A percentile compares a stretch with the other conserved stretches of the same genome.
phyloP scores from a whole-genome alignment of 1,284 basidiomycete species.

The Pascua guehoae region DNA sequence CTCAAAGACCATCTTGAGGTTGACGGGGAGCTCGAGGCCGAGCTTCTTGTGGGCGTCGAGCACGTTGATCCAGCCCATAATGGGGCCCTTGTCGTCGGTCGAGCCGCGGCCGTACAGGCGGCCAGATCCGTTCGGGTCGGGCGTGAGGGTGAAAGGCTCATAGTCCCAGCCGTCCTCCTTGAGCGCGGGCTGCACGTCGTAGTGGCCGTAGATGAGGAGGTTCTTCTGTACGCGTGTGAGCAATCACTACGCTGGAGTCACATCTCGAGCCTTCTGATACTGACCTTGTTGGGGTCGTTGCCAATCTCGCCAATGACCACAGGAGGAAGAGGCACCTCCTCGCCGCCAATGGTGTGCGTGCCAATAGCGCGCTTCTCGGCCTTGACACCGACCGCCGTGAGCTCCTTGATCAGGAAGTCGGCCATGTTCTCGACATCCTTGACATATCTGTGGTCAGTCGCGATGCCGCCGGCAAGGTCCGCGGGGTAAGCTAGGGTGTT shows the following conservation, averaged over 20 bases:
- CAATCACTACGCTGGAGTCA: neutral
- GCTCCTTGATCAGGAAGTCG: slow-evolving; percentile 68
- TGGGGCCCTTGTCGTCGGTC: slow-evolving; percentile 88
- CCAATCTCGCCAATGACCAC: slow-evolving; percentile 83
- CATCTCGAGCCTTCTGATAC: neutral
- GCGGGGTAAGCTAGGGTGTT: no score
- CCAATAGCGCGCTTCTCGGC: slow-evolving; percentile 74
- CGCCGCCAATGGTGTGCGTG: slow-evolving; percentile 72
- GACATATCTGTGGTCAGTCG: slow-evolving; percentile 56
- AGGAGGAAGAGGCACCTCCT: slow-evolving; percentile 73
- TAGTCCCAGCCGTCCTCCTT: slow-evolving; percentile 87
- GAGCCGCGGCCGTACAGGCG: slow-evolving; percentile 81
- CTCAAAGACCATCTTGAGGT: slow-evolving; percentile 91
- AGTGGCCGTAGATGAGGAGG: slow-evolving; percentile 86
- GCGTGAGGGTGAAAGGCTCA: slow-evolving; percentile 79
- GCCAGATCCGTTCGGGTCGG: slow-evolving; percentile 53
- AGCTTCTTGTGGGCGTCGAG: slow-evolving; percentile 79
- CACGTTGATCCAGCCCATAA: slow-evolving; percentile 92
- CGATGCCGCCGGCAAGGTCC: neutral
- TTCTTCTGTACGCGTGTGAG: slow-evolving; percentile 59
- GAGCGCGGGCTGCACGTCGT: slow-evolving; percentile 54
- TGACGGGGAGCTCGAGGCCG: slow-evolving; percentile 80
- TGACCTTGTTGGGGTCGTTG: slow-evolving; percentile 66
- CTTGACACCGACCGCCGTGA: slow-evolving; percentile 69
- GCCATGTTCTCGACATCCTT: slow-evolving; percentile 79